Percentiles rank a stretch among this genome's conserved stretches.
Conservation (phyloP, 1,284 basidiomycete species). For the Macrocystidia cucumis region DNA sequence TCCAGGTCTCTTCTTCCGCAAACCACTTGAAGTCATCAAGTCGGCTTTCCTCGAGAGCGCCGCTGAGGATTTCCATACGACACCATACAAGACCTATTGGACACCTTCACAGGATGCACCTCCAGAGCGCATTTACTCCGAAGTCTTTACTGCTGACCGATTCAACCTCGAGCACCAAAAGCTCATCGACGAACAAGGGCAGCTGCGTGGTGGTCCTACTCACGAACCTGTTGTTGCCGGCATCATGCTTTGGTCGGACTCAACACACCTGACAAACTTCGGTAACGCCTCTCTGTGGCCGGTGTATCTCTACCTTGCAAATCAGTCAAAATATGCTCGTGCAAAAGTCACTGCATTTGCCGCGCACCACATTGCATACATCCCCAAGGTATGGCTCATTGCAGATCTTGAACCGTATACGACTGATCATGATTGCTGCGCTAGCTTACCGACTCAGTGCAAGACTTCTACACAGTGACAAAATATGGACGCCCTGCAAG, state of each 20-base stretch:
- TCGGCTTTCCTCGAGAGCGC: conserved; percentile 13
- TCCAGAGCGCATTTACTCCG: conserved; percentile 17
- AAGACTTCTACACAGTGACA: conserved; percentile 9
- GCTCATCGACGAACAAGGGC: conserved; percentile 10
- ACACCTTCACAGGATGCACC: conserved; percentile 5
- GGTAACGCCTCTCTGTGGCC: conserved; percentile 14
- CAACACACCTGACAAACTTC: conserved; percentile 12
- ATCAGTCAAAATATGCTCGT: conserved; percentile 20
- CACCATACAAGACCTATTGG: conserved; percentile 18
- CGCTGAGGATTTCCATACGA: conserved; percentile 12
- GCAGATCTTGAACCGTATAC: neutral
- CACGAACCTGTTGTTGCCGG: conserved; percentile 13
- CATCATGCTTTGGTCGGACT: conserved; percentile 11
- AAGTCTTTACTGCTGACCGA: conserved; percentile 23
- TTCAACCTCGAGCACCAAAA: conserved; percentile 19
- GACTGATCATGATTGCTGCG: conserved; percentile 2
- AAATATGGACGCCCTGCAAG: conserved; percentile 9
- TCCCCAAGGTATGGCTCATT: conserved; percentile 16
- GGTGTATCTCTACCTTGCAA: conserved; percentile 16
- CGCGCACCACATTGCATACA: conserved; percentile 20
- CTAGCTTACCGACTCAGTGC: conserved; percentile 14
- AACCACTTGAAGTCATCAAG: conserved; percentile 18
- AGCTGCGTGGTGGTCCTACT: conserved; percentile 10
- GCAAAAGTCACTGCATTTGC: conserved; percentile 12
- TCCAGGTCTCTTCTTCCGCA: conserved; percentile 13